Evolutionary conservation across 495 filamentous ascomycete genomes (phyloP), one percentile per base, ranked within the genome.

Genomic region (Podospora pseudoanserina): DNA sequence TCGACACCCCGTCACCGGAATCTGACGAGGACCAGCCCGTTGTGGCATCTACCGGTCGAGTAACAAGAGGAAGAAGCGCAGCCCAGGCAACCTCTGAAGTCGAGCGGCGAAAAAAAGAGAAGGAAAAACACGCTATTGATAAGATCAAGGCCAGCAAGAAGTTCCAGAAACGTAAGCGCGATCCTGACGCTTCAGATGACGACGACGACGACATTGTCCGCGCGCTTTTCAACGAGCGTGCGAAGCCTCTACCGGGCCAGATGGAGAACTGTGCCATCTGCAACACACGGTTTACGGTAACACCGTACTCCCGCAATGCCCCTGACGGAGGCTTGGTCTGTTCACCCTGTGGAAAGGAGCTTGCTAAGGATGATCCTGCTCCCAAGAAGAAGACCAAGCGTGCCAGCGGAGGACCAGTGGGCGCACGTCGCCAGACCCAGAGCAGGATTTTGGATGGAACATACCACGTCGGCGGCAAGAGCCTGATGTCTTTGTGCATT

Each of bases 251-350:
- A 18, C 92, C 95, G 0, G 94, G 92, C 2, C 95, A 99, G 77
- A 86, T 92, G 68, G 92, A 89, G 30, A 94, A 97, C 71, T 99
- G 95, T 72, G 92, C 91, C 59, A 79, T 86, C 6, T 99, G 95
- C 75, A 83, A 86, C 26, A 94, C 92, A 72, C 89, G 95, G 27
- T 99, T 99, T 74, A 97, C 93, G 0, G 95, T 99, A 30, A 97
- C 95, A 0, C 81, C 93, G 0, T 99, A 99, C 75, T 91, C 89
- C 70, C 91, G 92, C 71, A 85, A 87, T n/a, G 91, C 90, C 16
- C 90, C 91, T 0, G 83, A 89, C 19, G 93, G 93, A 1, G 94
- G 93, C 19, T 79, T 99, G 20, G 83, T 99, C 15, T 99, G 95
- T 76, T 81, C 81, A 0, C 88, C 90, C 63, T 99, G 95, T 73